phyloP scores from a whole-genome alignment of 2,329 filamentous ascomycete species.

The Zymoseptoria ardabiliae region DNA sequence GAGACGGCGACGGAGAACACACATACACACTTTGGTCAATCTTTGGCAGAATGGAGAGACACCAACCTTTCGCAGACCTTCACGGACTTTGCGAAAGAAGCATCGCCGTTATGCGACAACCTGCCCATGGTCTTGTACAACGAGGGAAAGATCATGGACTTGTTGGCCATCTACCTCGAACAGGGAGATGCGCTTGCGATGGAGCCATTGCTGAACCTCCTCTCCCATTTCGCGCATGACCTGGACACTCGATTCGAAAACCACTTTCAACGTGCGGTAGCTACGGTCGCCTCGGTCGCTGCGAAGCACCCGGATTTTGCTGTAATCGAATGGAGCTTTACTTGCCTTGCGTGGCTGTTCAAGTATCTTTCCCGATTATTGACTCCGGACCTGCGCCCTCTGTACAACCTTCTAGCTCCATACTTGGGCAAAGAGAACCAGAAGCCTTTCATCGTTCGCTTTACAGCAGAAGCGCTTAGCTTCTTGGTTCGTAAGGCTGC shows the following conservation, averaged over 20 bases:
- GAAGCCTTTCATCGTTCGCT: constrained; percentile 80
- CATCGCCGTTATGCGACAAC: constrained; percentile 74
- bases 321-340: constrained; percentile 97
- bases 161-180: constrained; percentile 68
- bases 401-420: constrained; percentile 74
- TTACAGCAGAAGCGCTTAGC: constrained; percentile 89
- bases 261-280: constrained; percentile 70
- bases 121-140: constrained; percentile 88
- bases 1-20: constrained; percentile 76
- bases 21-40: constrained; percentile 75
- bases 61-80: constrained; percentile 83
- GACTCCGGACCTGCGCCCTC: constrained; percentile 75
- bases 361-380: constrained; percentile 89
- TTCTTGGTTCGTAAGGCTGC: constrained; percentile 89
- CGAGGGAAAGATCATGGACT: constrained; percentile 73
- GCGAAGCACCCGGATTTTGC: constrained; percentile 63
- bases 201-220: constrained; percentile 78
- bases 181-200: constrained; percentile 70
- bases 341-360: constrained; percentile 87
- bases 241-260: constrained; percentile 80
- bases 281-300: constrained; percentile 69
- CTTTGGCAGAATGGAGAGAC: constrained; percentile 82
- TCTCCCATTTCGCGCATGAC: constrained; percentile 92
- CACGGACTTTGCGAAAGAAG: constrained; percentile 65
- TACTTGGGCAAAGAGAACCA: constrained; percentile 76